Evolutionary conservation across 148 eudicot genomes (phyloP), one percentile per base, ranked within the genome.

Genomic region (Rhododendron ferrugineum): DNA sequence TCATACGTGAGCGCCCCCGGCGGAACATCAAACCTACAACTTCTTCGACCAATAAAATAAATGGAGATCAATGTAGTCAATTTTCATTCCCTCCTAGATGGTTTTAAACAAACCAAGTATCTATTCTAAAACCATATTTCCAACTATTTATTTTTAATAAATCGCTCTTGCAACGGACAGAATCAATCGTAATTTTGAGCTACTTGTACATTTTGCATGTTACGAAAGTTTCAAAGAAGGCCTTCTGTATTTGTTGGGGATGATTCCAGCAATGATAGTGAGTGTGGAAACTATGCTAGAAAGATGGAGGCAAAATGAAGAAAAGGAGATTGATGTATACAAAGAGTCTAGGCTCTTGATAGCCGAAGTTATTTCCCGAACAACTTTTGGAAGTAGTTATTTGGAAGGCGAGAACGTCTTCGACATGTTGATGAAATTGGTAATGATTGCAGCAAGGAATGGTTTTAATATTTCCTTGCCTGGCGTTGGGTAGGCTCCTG

Each of bases 261-360:
- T 82, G 84, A 7, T 82, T 11, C 84, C 84, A 11, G 47, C 74
- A 60, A 82, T 82, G 84, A 40, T 20, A 23, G 32, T 23, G 4
- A 80, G 83, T 22, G 83, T 56, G 46, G 83, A 80, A 80, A 13
- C 83, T 8, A 80, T 56, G 83, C 83, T 82, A 37, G 74, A 62
- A 37, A 82, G 84, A 62, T 82, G 84, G 84, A 23, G 52, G 28
- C 75, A 82, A 6, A 11, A 62, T 14, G 84, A 82, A 37, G 75
- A 49, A 30, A 82, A 62, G 23, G 84, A 60, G 74, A 9, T 82
- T 2, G 84, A 82, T 5, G 36, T 82, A 16, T 23, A 10, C n/a
- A 47, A 60, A 60, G 84, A 82, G 28, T 62, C 46, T 5, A 82
- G 75, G 52, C 11, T 62, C 9, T n/a, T 82, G 13, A 60, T 75